Conservation (phyloP, 345 rosid species). For the Salix suchowensis region DNA sequence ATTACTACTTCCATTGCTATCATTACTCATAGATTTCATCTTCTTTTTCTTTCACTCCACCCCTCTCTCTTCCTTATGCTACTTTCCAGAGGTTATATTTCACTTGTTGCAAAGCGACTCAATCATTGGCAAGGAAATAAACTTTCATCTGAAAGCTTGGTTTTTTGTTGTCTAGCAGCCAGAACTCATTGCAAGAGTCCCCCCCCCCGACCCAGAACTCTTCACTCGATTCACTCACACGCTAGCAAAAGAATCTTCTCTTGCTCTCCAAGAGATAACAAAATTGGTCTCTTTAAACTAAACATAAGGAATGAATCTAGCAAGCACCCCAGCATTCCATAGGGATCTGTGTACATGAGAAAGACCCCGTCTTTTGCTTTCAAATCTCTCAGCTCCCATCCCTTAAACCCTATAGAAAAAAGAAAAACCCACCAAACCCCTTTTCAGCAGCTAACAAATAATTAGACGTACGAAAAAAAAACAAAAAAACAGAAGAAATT, state of each 20-base stretch:
- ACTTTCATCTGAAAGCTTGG: slow-evolving; percentile 23
- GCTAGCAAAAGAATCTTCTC: slow-evolving; percentile 9
- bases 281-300: slow-evolving; percentile 46
- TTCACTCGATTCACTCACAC: slow-evolving; percentile 17
- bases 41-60: slow-evolving; percentile 6
- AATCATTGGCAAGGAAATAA: slow-evolving; percentile 39
- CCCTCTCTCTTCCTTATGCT: slow-evolving; percentile 11
- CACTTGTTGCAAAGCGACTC: slow-evolving; percentile 24
- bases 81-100: slow-evolving; percentile 5
- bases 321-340: slow-evolving; percentile 49
- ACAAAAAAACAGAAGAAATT: slow-evolving; percentile 3
- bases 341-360: slow-evolving; percentile 35
- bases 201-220: slow-evolving; percentile 1
- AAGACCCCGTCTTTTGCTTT: slow-evolving; percentile 13
- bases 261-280: slow-evolving; percentile 25
- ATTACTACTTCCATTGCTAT: slow-evolving; percentile 24
- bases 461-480: neutral
- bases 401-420: slow-evolving; percentile 16
- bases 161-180: neutral
- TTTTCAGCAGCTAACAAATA: neutral
- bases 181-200: neutral
- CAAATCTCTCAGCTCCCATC: neutral
- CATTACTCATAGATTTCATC: slow-evolving; percentile 47
- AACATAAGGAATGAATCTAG: slow-evolving; percentile 49
- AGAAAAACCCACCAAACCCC: slow-evolving; percentile 20